Evolutionary conservation across 805 yeast genomes (phyloP), one percentile per base, ranked within the genome.

Genomic region (Candida parachauliodes): DNA sequence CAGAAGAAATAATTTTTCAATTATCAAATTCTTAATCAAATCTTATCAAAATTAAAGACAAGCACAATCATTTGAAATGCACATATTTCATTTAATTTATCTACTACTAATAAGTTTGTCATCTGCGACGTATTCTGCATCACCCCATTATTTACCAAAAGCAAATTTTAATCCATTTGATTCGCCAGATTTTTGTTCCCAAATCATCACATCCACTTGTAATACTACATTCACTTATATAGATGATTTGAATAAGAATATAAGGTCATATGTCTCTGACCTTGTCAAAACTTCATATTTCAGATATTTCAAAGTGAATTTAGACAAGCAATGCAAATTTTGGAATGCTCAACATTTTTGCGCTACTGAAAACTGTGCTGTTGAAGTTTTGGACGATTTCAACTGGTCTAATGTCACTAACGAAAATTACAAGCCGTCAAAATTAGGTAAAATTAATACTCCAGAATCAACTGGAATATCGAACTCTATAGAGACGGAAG

Each of bases 321-420:
- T 93, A 40, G 87, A 79, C 59, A 82, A 74, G 46, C 76, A 77
- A 56, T 88, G 99, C 59, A 91, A 95, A 19, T 88, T 84, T 57
- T 85, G 87, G 88, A 77, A 78, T 47, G 88, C 81, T 49, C 72
- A 73, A 51, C 94, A 89, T 29, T 79, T 84, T 52, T 88, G 97
- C 57, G 85, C 88, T 44, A 86, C 88, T 52, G 73, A 86, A 45
- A 82, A 87, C 39, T 88, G 97, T 62, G 94, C 96, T 1, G 95
- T 88, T 28, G 95, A 88, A 55, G 76, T 87, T 2, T 54, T 65
- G 41, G 86, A 80, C 35, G 85, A 83, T 48, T 83, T 83, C 72
- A 72, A 73, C 46, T 77, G 79, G 61, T 59, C 82, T 28, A 85
- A 88, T 2, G 54, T 64, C 8, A 51, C 53, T 23, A 47, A 50